Evolutionary conservation across 495 filamentous ascomycete species (phyloP).

Genomic region (Astrothelium macrocarpum): DNA sequence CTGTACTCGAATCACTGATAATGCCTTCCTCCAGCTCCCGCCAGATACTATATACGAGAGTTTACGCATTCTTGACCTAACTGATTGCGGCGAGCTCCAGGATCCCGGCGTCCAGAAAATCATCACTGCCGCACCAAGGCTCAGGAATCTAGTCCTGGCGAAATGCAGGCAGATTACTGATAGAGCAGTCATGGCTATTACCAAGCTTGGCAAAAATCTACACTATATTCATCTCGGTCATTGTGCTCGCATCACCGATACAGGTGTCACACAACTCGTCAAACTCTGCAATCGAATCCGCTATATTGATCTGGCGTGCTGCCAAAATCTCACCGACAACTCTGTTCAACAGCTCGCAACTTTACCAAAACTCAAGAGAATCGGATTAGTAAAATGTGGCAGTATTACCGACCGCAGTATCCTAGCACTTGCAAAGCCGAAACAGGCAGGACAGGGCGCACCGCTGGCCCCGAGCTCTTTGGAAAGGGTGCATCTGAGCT

Average conservation of each 20-base stretch:
- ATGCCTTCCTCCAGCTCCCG: conserved; percentile 77
- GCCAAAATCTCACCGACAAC: conserved; percentile 73
- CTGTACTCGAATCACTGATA: conserved; percentile 72
- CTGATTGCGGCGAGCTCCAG: conserved; percentile 68
- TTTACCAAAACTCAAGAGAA: conserved; percentile 84
- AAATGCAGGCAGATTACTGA: conserved; percentile 93
- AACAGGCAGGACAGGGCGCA: conserved; percentile 36
- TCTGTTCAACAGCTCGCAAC: conserved; percentile 78
- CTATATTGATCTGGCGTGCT: conserved; percentile 97
- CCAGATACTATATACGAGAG: conserved; percentile 61
- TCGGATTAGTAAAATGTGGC: conserved; percentile 89
- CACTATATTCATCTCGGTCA: conserved; percentile 96
- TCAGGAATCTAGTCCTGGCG: conserved; percentile 85
- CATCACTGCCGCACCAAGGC: conserved; percentile 70
- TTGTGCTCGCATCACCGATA: conserved; percentile 82
- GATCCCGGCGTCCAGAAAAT: conserved; percentile 84
- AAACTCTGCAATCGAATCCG: conserved; percentile 83
- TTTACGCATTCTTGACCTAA: conserved; percentile 89
- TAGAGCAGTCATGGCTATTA: conserved; percentile 74
- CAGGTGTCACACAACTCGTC: conserved; percentile 72
- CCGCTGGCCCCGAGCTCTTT: conserved; percentile 49
- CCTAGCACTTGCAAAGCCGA: conserved; percentile 61
- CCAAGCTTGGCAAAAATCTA: conserved; percentile 83
- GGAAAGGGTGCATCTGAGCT: conserved; percentile 94
- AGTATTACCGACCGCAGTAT: conserved; percentile 85